Conservation (phyloP, 2,329 filamentous ascomycete species). For the Trichothecium sympodiale region DNA sequence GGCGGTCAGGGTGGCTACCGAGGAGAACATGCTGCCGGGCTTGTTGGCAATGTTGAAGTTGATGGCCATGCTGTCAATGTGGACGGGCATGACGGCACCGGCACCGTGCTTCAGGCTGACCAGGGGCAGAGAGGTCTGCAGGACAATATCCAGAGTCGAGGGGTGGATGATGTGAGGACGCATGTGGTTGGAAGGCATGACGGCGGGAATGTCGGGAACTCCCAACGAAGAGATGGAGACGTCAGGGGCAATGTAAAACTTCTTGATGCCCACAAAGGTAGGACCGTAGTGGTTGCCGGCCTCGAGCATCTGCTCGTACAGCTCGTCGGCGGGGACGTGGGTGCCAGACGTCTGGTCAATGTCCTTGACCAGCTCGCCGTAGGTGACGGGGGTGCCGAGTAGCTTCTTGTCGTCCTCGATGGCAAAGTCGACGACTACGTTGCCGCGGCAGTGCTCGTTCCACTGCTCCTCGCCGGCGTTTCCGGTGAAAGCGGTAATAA, state of each 20-base stretch:
- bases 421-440: conserved; percentile 7
- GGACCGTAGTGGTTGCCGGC: conserved; percentile 10
- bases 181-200: conserved; percentile 19
- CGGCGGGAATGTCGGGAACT: conserved; percentile 8
- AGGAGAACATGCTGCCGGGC: background rate
- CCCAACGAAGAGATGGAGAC: conserved; percentile 1
- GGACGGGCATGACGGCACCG: conserved; percentile 1
- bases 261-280: conserved; percentile 6
- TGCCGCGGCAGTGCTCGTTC: conserved; percentile 11
- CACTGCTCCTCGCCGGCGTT: conserved; percentile 10
- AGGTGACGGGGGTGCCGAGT: background rate
- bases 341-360: conserved; percentile 1
- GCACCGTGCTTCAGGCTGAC: conserved; percentile 1
- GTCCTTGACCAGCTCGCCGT: background rate
- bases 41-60: background rate
- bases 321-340: conserved; percentile 2
- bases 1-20: background rate
- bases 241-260: background rate
- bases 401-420: conserved; percentile 4
- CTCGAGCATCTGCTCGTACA: conserved; percentile 8
- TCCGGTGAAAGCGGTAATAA: conserved; percentile 6
- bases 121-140: conserved; percentile 9
- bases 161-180: conserved; percentile 19
- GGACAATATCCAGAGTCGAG: conserved; percentile 16
- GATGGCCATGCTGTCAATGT: conserved; percentile 3